Percentiles rank a stretch among this genome's conserved stretches.
These are phyloP conservation scores for Berberis thunbergii DNA, from an alignment of 164 flowering plant species.

Conservation along the genomic window DNA sequence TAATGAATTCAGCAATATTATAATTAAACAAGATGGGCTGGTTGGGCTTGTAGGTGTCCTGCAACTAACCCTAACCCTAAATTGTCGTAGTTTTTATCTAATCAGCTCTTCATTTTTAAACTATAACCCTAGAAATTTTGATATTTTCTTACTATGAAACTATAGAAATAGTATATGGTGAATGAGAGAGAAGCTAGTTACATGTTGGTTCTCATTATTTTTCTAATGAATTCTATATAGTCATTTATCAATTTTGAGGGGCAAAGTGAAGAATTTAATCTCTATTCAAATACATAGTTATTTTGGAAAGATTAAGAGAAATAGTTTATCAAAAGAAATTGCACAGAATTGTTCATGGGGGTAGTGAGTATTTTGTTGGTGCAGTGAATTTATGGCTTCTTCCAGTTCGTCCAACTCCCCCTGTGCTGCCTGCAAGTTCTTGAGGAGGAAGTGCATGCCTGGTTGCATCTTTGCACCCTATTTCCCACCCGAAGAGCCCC, in stretches of 20 bases:
- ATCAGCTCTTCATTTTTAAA: no score
- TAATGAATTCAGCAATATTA: no score
- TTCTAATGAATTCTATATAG: no score
- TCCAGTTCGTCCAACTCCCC: conserved; percentile 54
- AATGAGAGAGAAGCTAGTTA: no score
- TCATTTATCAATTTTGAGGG: no score
- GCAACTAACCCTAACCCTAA: conserved; percentile 13
- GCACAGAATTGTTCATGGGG: neutral
- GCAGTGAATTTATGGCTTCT: conserved; percentile 35
- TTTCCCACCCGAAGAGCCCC: conserved; percentile 75
- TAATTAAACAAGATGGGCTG: neutral
- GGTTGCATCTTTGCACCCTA: conserved; percentile 69
- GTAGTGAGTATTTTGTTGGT: neutral
- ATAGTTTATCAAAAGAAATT: no score
- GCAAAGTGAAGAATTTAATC: no score
- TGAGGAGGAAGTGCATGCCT: conserved; percentile 55
- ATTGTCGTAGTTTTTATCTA: neutral
- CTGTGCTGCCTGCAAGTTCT: conserved; percentile 78
- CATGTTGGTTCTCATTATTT: no score
- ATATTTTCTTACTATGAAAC: neutral
- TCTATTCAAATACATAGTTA: no score
- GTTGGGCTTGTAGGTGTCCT: neutral
- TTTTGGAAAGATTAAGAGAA: no score
- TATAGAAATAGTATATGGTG: no score
- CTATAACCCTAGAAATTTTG: neutral